Evolutionary conservation across 1,284 basidiomycete species (phyloP).

Genomic region (Clitocybe nebularis): DNA sequence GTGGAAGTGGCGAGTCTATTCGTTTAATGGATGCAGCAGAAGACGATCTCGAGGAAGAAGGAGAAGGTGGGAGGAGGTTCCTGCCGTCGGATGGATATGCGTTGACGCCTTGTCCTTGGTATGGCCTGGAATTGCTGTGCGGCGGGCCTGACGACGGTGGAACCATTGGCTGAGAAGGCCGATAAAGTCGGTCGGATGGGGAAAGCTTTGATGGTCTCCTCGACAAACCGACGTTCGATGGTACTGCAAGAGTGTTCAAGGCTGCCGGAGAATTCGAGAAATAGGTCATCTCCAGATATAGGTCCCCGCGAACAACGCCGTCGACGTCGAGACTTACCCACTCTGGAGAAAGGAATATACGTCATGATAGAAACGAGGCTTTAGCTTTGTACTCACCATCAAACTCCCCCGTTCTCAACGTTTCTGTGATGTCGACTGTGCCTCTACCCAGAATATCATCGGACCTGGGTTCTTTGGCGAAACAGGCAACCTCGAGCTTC

Average conservation of each 20-base stretch:
- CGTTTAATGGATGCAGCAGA: conserved; percentile 12
- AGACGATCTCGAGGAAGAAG: conserved; percentile 14
- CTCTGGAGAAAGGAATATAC: conserved; percentile 36
- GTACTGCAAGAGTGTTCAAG: conserved; percentile 5
- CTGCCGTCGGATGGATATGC: conserved; percentile 9
- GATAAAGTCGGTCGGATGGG: conserved; percentile 23
- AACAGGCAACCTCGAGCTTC: conserved; percentile 61
- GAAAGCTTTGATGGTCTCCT: conserved; percentile 25
- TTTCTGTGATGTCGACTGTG: conserved; percentile 60
- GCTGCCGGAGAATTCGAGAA: conserved; percentile 50
- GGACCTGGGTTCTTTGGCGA: conserved; percentile 54
- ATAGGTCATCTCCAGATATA: conserved; percentile 80
- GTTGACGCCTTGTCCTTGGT: conserved; percentile 11
- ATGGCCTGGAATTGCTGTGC: background rate
- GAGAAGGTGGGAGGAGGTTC: conserved; percentile 13
- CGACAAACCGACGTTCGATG: conserved; percentile 8
- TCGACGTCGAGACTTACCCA: conserved; percentile 61
- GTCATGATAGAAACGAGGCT: conserved; percentile 1
- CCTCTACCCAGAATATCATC: conserved; percentile 64
- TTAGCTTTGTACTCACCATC: conserved; percentile 48
- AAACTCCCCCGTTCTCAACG: conserved; percentile 68
- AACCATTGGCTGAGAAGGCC: conserved; percentile 17
- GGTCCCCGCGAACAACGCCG: conserved; percentile 56
- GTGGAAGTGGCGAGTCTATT: conserved; percentile 23
- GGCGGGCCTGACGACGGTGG: conserved; percentile 14